Percentiles rank a stretch among this genome's conserved stretches.
These are phyloP conservation scores for Fusarium longipes DNA, from an alignment of 2,329 filamentous ascomycete genomes.

Conservation along the genomic window DNA sequence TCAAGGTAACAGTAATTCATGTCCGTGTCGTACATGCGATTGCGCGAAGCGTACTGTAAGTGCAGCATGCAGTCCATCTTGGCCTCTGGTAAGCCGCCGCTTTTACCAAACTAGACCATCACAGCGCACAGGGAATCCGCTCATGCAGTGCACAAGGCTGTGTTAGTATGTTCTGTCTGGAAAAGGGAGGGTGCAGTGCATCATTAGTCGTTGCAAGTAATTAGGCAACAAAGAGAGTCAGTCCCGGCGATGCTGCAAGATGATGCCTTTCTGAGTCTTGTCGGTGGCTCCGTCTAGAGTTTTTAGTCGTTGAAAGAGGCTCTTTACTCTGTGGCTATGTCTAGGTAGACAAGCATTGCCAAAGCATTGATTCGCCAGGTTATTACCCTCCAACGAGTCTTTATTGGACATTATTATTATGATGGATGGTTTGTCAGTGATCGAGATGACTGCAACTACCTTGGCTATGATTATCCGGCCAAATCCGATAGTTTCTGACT, in stretches of 20 bases:
- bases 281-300: not conserved
- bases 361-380: not conserved
- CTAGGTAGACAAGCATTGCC: not conserved
- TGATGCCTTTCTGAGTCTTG: not conserved
- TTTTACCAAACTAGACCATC: slow-evolving; percentile 12
- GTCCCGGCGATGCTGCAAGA: slow-evolving; percentile 3
- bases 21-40: slow-evolving; percentile 27
- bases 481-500: not conserved
- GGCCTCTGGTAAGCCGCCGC: slow-evolving; percentile 18
- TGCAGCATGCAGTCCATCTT: slow-evolving; percentile 14
- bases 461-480: not conserved
- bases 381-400: not conserved
- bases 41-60: slow-evolving; percentile 12
- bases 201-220: slow-evolving; percentile 1
- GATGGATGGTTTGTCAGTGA: not conserved
- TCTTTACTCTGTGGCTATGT: slow-evolving; percentile 10
- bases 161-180: slow-evolving; percentile 6
- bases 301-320: slow-evolving; percentile 1
- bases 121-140: slow-evolving; percentile 2
- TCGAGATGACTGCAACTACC: not conserved
- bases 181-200: slow-evolving; percentile 28
- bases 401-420: not conserved
- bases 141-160: slow-evolving; percentile 22
- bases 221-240: slow-evolving; percentile 28
- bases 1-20: slow-evolving; percentile 24